Conservation (phyloP, 1,284 basidiomycete genomes). For the Gymnopus androsaceus region DNA sequence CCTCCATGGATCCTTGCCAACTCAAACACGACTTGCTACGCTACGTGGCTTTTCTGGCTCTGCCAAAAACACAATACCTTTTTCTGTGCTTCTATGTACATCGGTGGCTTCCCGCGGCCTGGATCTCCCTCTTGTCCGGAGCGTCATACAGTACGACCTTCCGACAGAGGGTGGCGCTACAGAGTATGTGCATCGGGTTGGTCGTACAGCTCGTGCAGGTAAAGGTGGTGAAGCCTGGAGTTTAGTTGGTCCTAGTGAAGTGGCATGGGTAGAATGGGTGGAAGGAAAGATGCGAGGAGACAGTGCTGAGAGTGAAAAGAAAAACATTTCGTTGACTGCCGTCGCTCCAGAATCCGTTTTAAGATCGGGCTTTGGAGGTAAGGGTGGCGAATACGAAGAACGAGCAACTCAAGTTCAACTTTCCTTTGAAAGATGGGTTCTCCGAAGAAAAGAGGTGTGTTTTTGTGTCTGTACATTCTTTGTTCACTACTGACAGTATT, state of each 20-base stretch:
- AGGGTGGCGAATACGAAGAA: slow-evolving; percentile 78
- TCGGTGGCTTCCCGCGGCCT: slow-evolving; percentile 97
- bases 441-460: slow-evolving; percentile 71
- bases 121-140: slow-evolving; percentile 93
- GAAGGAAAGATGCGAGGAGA: slow-evolving; percentile 73
- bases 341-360: slow-evolving; percentile 74
- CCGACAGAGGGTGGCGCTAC: slow-evolving; percentile 96
- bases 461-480: slow-evolving; percentile 9
- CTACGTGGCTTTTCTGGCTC: slow-evolving; percentile 77
- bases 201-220: slow-evolving; percentile 95
- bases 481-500: not conserved
- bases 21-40: slow-evolving; percentile 79
- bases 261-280: slow-evolving; percentile 88
- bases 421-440: slow-evolving; percentile 93
- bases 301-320: slow-evolving; percentile 33
- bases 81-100: slow-evolving; percentile 89
- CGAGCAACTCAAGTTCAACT: slow-evolving; percentile 96
- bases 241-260: slow-evolving; percentile 85
- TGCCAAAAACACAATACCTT: slow-evolving; percentile 34
- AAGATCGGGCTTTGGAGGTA: slow-evolving; percentile 83
- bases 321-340: slow-evolving; percentile 56
- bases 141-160: slow-evolving; percentile 95
- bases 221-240: slow-evolving; percentile 94
- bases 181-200: slow-evolving; percentile 97
- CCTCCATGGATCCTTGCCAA: slow-evolving; percentile 92